Evolutionary conservation across 805 yeast species (phyloP).

Genomic region (Ogataea methanolica): DNA sequence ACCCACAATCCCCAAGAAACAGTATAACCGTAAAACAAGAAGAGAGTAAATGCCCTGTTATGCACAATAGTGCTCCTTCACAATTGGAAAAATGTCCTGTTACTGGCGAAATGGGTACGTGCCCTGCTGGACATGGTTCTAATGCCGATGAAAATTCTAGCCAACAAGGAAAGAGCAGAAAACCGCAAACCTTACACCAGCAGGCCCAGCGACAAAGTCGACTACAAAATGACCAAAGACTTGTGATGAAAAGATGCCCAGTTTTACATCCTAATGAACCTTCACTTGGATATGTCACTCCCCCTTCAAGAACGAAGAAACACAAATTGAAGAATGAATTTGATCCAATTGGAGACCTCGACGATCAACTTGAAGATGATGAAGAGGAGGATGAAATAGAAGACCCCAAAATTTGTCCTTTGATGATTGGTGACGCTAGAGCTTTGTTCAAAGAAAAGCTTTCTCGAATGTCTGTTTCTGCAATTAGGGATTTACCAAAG

Average conservation of each 20-base stretch:
- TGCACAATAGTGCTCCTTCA: slow-evolving; percentile 1
- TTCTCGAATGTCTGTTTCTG: slow-evolving; percentile 28
- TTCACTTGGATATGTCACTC: slow-evolving; percentile 5
- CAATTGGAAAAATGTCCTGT: slow-evolving; percentile 19
- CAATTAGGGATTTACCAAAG: slow-evolving; percentile 23
- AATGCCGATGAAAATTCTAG: neutral
- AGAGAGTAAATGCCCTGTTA: slow-evolving; percentile 6
- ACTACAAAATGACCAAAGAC: neutral
- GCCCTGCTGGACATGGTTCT: slow-evolving; percentile 15
- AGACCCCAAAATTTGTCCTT: slow-evolving; percentile 39
- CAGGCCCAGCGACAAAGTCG: no score
- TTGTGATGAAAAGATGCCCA: slow-evolving; percentile 24
- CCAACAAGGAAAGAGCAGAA: neutral
- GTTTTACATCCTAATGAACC: slow-evolving; percentile 24
- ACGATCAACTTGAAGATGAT: slow-evolving; percentile 10
- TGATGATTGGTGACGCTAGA: slow-evolving; percentile 42
- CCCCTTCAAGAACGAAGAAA: slow-evolving; percentile 1
- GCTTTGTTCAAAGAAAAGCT: slow-evolving; percentile 32
- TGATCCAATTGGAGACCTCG: slow-evolving; percentile 1
- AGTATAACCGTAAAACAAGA: neutral
- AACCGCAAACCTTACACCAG: neutral
- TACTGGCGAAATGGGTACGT: slow-evolving; percentile 20
- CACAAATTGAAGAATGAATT: slow-evolving; percentile 2
- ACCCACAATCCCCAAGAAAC: neutral
- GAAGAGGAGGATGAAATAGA: slow-evolving; percentile 23